phyloP scores from a whole-genome alignment of 192 early-diverging fungal genomes.

The Mortierella antarctica region DNA sequence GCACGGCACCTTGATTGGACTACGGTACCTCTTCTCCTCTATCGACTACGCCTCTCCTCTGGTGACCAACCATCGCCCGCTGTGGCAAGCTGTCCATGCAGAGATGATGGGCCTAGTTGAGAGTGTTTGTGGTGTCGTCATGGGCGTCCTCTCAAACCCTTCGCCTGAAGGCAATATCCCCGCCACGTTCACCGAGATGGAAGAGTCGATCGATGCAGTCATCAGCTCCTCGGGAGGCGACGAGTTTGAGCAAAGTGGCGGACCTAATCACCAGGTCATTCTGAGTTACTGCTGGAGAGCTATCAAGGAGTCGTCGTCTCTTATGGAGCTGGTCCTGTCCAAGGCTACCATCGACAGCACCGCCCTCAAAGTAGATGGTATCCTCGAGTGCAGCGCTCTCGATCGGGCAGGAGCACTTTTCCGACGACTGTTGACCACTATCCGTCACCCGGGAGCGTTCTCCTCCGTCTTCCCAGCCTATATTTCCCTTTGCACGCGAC shows the following conservation, averaged over 20 bases:
- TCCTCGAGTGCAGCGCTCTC: slow-evolving; percentile 16
- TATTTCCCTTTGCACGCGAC: slow-evolving; percentile 72
- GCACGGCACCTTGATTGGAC: slow-evolving; percentile 64
- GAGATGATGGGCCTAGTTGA: slow-evolving; percentile 63
- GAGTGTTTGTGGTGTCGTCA: slow-evolving; percentile 66
- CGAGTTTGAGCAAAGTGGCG: slow-evolving; percentile 52
- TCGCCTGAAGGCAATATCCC: slow-evolving; percentile 94
- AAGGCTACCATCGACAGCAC: slow-evolving; percentile 39
- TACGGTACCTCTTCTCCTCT: slow-evolving; percentile 71
- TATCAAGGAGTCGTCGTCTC: slow-evolving; percentile 83
- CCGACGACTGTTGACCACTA: slow-evolving; percentile 68
- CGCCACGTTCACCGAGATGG: slow-evolving; percentile 78
- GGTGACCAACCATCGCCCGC: slow-evolving; percentile 54
- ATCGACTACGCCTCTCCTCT: slow-evolving; percentile 62
- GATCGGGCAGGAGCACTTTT: slow-evolving; percentile 64
- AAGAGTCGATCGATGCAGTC: slow-evolving; percentile 64
- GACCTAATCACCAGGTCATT: slow-evolving; percentile 86
- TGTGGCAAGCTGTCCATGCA: slow-evolving; percentile 64
- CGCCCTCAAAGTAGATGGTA: slow-evolving; percentile 30
- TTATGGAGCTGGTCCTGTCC: slow-evolving; percentile 49
- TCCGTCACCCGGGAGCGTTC: slow-evolving; percentile 94
- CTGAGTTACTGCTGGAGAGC: slow-evolving; percentile 93
- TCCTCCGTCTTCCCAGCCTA: slow-evolving; percentile 87
- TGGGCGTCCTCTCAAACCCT: slow-evolving; percentile 78
- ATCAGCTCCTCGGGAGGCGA: slow-evolving; percentile 55